Evolutionary conservation across 2,329 filamentous ascomycete genomes (phyloP), one percentile per base, ranked within the genome.

Genomic region (Capronia epimyces): DNA sequence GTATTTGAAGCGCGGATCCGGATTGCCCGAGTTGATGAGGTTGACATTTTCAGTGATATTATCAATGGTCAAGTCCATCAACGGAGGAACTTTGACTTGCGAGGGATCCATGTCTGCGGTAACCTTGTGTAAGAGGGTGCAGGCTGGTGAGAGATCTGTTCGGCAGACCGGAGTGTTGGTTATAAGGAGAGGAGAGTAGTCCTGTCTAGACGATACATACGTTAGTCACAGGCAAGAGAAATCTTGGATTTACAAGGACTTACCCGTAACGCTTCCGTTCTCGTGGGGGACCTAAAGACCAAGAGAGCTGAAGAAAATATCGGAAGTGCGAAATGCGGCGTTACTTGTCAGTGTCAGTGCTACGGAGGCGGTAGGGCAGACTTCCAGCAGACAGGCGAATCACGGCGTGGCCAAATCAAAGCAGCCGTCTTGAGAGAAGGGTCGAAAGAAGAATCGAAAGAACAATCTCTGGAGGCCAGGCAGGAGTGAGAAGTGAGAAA

Each of bases 11-110:
- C 87, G 78, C 18, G 76, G 71, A 62, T 89, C 75, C 8, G 73
- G 65, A 61, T 80, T 80, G 71, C 83, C 79, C 8, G 84, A 84
- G 70, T 91, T 91, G 68, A 89, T 88, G 40, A 76, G 74, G 63
- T 84, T 76, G 25, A 64, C 60, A 46, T 65, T 65, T 25, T 63
- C 58, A 25, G 62, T 66, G 49, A 65, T 65, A 50, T 64, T 66
- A 16, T 65, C 63, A 34, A 60, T 63, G 13, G 60, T 62, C 34
- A 66, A 59, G 49, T 66, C 60, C 50, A 60, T 63, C 32, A 64
- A 54, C 1, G 67, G 66, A 3, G 70, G 69, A 54, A 71, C 67
- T 20, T 66, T 67, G 58, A 71, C 67, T 49, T 67, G 56, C 13
- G 67, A 68, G 52, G 70, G 70, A 53, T 72, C 69, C 69, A 72